Conservation (phyloP, 192 early-diverging fungal genomes). For the Coemansia sp. region DNA sequence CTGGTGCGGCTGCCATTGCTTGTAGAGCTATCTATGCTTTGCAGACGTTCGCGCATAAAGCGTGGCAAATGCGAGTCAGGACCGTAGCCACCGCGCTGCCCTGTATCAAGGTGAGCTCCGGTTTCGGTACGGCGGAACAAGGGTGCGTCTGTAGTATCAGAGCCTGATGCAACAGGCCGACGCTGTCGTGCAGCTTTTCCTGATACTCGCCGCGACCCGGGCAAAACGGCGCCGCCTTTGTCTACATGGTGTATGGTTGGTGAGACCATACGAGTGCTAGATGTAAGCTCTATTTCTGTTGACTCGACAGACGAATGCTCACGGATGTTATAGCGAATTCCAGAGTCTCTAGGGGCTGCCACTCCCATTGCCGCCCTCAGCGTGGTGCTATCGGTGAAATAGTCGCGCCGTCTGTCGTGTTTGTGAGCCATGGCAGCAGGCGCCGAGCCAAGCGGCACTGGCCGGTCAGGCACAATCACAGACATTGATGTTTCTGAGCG, state of each 20-base stretch:
- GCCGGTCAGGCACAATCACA: slow-evolving; percentile 37
- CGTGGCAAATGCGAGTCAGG: slow-evolving; percentile 40
- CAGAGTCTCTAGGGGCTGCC: slow-evolving; percentile 29
- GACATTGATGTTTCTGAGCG: slow-evolving; percentile 39
- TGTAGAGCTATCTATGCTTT: slow-evolving; percentile 9
- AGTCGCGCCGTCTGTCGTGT: slow-evolving; percentile 47
- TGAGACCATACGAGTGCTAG: slow-evolving; percentile 9
- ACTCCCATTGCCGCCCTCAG: slow-evolving; percentile 41
- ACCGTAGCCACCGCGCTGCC: slow-evolving; percentile 17
- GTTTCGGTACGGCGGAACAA: slow-evolving; percentile 29
- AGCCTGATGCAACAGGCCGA: neutral
- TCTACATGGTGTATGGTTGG: slow-evolving; percentile 24
- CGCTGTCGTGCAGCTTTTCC: slow-evolving; percentile 4
- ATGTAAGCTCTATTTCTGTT: slow-evolving; percentile 9
- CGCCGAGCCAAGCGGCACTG: slow-evolving; percentile 37
- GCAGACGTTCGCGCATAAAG: slow-evolving; percentile 38
- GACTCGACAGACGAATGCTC: slow-evolving; percentile 27
- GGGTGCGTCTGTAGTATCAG: slow-evolving; percentile 4
- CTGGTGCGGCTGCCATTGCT: slow-evolving; percentile 30
- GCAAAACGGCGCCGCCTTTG: neutral
- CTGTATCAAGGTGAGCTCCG: neutral
- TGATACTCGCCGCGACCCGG: neutral
- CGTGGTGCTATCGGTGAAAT: slow-evolving; percentile 41
- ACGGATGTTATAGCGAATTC: slow-evolving; percentile 34
- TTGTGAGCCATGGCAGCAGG: slow-evolving; percentile 38